Evolutionary conservation across 2,329 filamentous ascomycete genomes (phyloP), one percentile per base, ranked within the genome.

Genomic region (Cordyceps sp.): DNA sequence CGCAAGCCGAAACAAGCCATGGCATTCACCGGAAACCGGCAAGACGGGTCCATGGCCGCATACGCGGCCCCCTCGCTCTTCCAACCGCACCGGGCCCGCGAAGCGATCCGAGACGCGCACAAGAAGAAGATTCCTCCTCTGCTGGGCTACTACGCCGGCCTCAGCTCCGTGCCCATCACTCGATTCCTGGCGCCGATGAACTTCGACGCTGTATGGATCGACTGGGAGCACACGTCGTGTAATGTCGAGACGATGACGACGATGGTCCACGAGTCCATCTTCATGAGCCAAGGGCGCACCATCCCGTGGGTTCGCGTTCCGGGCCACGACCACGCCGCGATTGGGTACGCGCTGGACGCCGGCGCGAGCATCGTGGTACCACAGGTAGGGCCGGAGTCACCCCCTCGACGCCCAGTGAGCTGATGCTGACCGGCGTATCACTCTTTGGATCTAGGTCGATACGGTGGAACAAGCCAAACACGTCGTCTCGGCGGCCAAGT

Each of bases 221-320:
- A 64, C 48, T 62, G 59, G 61, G 61, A 64, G 41, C 61, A 64
- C 43, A 50, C 48, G 7, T 44, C 58, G 4, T 61, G 56, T 40
- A 53, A 55, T 32, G 52, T 62, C 18, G 60, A 64, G 45, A 64
- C 59, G n/a, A 64, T 64, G 61, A 64, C 59, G 2, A 53, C 46
- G 26, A 60, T 64, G 46, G 59, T 64, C 2, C 59, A 63, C 35
- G 58, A 62, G 32, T 43, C 58, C 36, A 55, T 58, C 37, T 62
- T 61, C 40, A 55, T 62, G 48, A 60, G 55, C 41, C 49, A 56
- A 14, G 61, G 61, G 4, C 51, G 45, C 26, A 61, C 54, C 6
- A 59, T 62, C 29, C 58, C 61, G 8, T 58, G 55, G 30, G 61
- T 64, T 21, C 48, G 60, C 16, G 49, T 64, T 7, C 57, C 59